Base-by-base conservation (phyloP, 163 green algal genomes). In the Chlamydomonas reinhardtii region DNA sequence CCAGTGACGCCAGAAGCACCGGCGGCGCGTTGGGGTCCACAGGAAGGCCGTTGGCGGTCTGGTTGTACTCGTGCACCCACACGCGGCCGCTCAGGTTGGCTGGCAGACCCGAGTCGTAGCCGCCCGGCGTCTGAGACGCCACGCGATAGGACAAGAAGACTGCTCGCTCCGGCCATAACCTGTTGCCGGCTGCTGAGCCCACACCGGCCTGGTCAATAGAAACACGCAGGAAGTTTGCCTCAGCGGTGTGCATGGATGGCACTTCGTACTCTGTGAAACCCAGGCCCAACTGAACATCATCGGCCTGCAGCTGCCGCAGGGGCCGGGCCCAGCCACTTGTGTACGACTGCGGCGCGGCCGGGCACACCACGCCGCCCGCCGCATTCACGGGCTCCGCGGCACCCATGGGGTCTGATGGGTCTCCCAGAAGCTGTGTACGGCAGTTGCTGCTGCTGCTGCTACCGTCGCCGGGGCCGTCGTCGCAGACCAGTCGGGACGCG, bases 1-100 rank as follows among this genome's bases (percentile, higher is more conserved):
- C 48, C 48, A 56, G 48, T 14, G 19, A 2, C 61, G 25, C 25
- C 24, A 66, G 61, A 19, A 66, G 61, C 24, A 66, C 24, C 25
- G 61, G 61, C 1, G 48, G 48, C 48, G 9, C 9, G 48, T 17
- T 56, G 48, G 48, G 27, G 27, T 34, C 64, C 29, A 22, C 5
- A 2, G 64, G 29, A 6, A 5, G 27, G 15, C 27, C 29, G 39
- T 84, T 76, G 4, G 43, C 48, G 6, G 77, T 76, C 48, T 76
- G 43, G 43, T 76, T 76, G 77, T 71, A 84, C 24, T 84, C 66
- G 48, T 84, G 77, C 31, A 84, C 16, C 66, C 65, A 84, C 22
- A 84, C 39, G 9, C 27, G 37, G 37, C 73, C 73, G 43, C 74
- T 74, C 15, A 39, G 32, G 11, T 27, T 25, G 24, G 65, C 35